A percentile compares a stretch with the other conserved stretches of the same genome.
phyloP scores from a whole-genome alignment of 1,139 yeast genomes.

The Suhomyces anneliseae region DNA sequence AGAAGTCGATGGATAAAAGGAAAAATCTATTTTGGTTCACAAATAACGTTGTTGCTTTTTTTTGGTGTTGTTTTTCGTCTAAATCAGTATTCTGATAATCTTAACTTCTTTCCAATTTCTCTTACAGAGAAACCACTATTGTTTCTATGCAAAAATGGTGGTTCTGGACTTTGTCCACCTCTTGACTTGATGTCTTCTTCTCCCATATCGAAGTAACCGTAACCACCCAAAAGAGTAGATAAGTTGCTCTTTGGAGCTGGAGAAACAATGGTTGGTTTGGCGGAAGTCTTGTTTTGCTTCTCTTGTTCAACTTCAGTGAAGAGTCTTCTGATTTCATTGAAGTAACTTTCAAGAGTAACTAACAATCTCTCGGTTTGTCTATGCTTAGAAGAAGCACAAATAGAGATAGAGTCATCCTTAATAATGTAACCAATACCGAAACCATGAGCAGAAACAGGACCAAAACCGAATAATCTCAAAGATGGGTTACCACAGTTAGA shows the following conservation, averaged over 20 bases:
- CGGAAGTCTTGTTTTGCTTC: constrained; percentile 7
- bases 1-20: no score
- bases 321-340: constrained; percentile 61
- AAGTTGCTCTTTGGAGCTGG: constrained; percentile 14
- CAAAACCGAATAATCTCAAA: constrained; percentile 83
- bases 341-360: constrained; percentile 68
- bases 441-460: constrained; percentile 88
- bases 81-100: constrained; percentile 65
- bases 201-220: constrained; percentile 75
- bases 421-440: constrained; percentile 91
- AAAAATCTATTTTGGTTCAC: neutral
- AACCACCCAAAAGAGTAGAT: constrained; percentile 70
- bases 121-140: constrained; percentile 51
- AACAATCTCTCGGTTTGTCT: constrained; percentile 84
- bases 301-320: constrained; percentile 42
- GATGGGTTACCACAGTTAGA: constrained; percentile 75
- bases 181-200: constrained; percentile 69
- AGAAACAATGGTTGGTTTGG: neutral
- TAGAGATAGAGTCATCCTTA: constrained; percentile 78
- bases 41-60: neutral
- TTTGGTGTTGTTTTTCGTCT: neutral
- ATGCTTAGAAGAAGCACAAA: constrained; percentile 88
- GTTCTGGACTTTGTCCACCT: constrained; percentile 72
- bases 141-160: constrained; percentile 49
- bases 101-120: constrained; percentile 70